Base-by-base conservation (phyloP, 148 eudicot genomes). In the Persicaria tinctoria region DNA sequence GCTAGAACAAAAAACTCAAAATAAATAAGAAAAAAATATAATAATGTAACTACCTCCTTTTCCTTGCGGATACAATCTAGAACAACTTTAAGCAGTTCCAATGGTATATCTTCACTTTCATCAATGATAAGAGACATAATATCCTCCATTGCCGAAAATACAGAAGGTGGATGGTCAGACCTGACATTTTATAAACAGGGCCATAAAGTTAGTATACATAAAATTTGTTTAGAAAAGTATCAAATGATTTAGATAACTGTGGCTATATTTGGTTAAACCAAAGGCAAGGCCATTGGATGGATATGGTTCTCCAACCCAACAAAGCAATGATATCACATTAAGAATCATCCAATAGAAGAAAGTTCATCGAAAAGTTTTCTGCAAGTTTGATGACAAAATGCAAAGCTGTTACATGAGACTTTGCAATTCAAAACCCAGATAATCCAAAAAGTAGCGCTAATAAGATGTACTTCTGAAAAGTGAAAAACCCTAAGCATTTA, bases 91-190 rank as follows among this genome's bases (percentile, higher is more conserved):
- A 95, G 79, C 70, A 95, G 93, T 62, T 82, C 83, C 53, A 78
- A 50, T 53, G 96, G 78, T 60, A 87, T 77, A 38, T 81, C 83
- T 71, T 95, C 99, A 75, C 86, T 90, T 83, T 92, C 99, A 17
- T 90, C 79, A 70, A 95, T 80, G 74, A 90, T 73, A 72, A 79
- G 76, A 73, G 80, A 84, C 99, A 95, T 90, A 70, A 95, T 89
- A 44, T 68, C 81, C 83, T 85, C 91, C 93, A 95, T 92, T 64
- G 86, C 76, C 44, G 53, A 68, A 73, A 84, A 78, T 73, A 90
- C 88, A 17, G 79, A 70, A 47, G 68, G 78, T 23, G 93, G 91
- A 51, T 87, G 94, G 59, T 84, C 64, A 27, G 90, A 77, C 85
- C 97, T 94, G 20, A 66, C 16, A 66, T 66, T 12, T 66, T 13